Evolutionary conservation across 495 filamentous ascomycete genomes (phyloP).

Genomic region (Penicillium tannophilum): DNA sequence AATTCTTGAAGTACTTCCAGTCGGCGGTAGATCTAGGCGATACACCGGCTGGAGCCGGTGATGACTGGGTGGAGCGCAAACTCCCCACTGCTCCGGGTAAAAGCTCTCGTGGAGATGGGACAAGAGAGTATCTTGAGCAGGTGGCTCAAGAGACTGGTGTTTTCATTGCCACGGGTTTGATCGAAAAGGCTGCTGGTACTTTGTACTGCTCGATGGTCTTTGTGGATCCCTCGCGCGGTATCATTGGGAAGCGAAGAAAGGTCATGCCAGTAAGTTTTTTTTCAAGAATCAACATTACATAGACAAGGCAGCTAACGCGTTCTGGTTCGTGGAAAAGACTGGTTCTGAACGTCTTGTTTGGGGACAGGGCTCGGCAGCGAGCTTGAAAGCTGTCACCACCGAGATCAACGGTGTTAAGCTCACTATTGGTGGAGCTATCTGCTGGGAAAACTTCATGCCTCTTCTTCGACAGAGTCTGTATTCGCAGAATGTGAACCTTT

Average conservation of each 20-base stretch:
- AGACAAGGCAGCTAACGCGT: not conserved
- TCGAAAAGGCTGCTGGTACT: slow-evolving; percentile 79
- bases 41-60: slow-evolving; percentile 71
- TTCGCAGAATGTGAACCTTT: slow-evolving; percentile 88
- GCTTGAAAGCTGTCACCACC: slow-evolving; percentile 79
- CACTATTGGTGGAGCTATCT: slow-evolving; percentile 83
- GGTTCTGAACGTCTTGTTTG: slow-evolving; percentile 65
- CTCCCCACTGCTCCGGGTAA: slow-evolving; percentile 53
- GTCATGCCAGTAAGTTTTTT: slow-evolving; percentile 73
- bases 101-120: slow-evolving; percentile 75
- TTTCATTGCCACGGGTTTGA: slow-evolving; percentile 75
- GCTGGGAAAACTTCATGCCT: slow-evolving; percentile 99
- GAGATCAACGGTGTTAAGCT: slow-evolving; percentile 76
- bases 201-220: slow-evolving; percentile 85
- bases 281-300: not conserved
- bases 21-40: slow-evolving; percentile 84
- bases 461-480: slow-evolving; percentile 80
- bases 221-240: slow-evolving; percentile 71
- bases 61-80: slow-evolving; percentile 68
- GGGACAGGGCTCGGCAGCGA: slow-evolving; percentile 82
- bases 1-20: slow-evolving; percentile 81
- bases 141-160: slow-evolving; percentile 75
- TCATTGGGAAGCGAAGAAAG: slow-evolving; percentile 87
- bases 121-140: slow-evolving; percentile 74
- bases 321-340: slow-evolving; percentile 7